Evolutionary conservation across 2,329 filamentous ascomycete species (phyloP).

Genomic region (Diaporthe citrichinensis): DNA sequence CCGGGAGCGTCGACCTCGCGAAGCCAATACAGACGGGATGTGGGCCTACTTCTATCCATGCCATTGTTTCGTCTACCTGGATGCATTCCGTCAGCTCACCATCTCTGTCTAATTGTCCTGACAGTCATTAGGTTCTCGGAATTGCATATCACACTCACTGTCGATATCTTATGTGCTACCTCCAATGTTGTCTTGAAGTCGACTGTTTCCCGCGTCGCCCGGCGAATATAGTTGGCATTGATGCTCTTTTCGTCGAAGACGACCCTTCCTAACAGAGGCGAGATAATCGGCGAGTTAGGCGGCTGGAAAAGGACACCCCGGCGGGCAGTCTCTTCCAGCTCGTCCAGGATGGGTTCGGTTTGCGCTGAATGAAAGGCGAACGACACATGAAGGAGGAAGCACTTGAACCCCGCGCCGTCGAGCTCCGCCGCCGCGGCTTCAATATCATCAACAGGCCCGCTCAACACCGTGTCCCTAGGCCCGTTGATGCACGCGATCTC

Average conservation of each 20-base stretch:
- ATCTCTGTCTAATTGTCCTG: neutral
- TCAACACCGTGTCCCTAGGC: slow-evolving; percentile 73
- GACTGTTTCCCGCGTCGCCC: slow-evolving; percentile 68
- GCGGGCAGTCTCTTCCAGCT: slow-evolving; percentile 58
- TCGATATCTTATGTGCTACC: neutral
- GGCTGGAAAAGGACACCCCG: slow-evolving; percentile 41
- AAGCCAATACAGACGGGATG: slow-evolving; percentile 75
- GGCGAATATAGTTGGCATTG: neutral
- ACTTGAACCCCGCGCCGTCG: slow-evolving; percentile 48
- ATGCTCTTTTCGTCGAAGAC: slow-evolving; percentile 13
- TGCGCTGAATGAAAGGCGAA: slow-evolving; percentile 56
- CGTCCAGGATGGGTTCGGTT: slow-evolving; percentile 58
- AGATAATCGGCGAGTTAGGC: slow-evolving; percentile 10
- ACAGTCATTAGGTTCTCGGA: neutral
- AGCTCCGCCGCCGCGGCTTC: slow-evolving; percentile 45
- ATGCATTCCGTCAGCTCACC: neutral
- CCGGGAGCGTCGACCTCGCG: slow-evolving; percentile 67
- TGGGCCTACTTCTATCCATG: slow-evolving; percentile 78
- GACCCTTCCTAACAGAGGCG: neutral
- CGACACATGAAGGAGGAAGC: slow-evolving; percentile 51
- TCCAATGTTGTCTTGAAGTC: slow-evolving; percentile 69
- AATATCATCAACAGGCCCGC: slow-evolving; percentile 64
- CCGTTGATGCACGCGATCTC: slow-evolving; percentile 75
- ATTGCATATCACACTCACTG: neutral
- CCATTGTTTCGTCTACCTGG: neutral